Conservation (phyloP, 768 basidiomycete species). For the Nidularia sp. region DNA sequence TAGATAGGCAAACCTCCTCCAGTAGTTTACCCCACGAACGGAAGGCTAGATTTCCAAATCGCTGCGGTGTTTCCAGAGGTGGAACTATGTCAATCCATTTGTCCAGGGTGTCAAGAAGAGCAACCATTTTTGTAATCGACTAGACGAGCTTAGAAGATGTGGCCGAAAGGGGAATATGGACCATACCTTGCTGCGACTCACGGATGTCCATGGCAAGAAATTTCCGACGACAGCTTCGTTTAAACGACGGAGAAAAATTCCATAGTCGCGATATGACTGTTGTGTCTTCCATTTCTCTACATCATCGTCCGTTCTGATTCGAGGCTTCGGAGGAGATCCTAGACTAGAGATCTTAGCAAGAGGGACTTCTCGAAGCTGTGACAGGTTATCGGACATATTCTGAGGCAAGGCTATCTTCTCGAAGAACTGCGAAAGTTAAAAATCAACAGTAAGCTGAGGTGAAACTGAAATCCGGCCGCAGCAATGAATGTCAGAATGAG, state of each 20-base stretch:
- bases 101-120: conserved; percentile 62
- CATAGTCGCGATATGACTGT: conserved; percentile 69
- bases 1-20: conserved; percentile 50
- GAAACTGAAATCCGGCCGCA: too few species aligned
- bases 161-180: background rate
- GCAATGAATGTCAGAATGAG: too few species aligned
- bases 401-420: background rate
- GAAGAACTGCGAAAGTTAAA: too few species aligned
- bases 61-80: conserved; percentile 65
- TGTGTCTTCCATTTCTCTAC: conserved; percentile 70
- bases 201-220: conserved; percentile 39
- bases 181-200: conserved; percentile 29
- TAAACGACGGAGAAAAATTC: conserved; percentile 69
- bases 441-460: too few species aligned
- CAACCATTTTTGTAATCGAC: conserved; percentile 45
- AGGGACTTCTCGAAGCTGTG: conserved; percentile 23
- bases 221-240: conserved; percentile 75
- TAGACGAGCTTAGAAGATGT: conserved; percentile 16
- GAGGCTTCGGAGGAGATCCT: conserved; percentile 33
- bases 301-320: conserved; percentile 71
- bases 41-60: conserved; percentile 92
- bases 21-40: conserved; percentile 78
- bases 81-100: conserved; percentile 82
- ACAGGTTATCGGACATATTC: conserved; percentile 3
- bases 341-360: conserved; percentile 11